Percentiles rank a stretch among this genome's conserved stretches.
Conservation (phyloP, 768 basidiomycete genomes). For the Mycena olivaceomarginata region DNA sequence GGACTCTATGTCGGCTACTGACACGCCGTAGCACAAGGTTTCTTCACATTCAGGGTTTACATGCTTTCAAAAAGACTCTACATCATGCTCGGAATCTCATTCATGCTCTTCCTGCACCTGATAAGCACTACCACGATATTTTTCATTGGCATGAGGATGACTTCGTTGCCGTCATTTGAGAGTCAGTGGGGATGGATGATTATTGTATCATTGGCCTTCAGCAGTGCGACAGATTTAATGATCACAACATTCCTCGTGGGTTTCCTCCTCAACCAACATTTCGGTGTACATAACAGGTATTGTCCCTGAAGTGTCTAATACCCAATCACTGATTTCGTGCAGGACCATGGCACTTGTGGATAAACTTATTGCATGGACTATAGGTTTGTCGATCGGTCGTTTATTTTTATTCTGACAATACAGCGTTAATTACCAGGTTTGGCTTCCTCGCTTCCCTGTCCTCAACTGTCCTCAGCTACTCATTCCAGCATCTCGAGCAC, state of each 20-base stretch:
- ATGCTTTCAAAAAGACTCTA: background rate
- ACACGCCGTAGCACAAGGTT: background rate
- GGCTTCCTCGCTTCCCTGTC: background rate
- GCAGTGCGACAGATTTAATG: background rate
- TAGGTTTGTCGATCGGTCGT: background rate
- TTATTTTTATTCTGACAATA: too few species aligned
- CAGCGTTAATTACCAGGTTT: background rate
- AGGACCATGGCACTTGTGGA: background rate
- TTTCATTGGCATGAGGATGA: too few species aligned
- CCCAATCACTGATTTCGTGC: background rate
- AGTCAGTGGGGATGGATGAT: background rate
- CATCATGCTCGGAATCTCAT: background rate
- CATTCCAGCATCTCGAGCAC: background rate
- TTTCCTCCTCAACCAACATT: background rate
- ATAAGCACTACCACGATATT: background rate
- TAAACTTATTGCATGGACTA: slow-evolving; percentile 1
- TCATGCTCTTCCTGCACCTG: background rate
- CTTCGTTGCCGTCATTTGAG: background rate
- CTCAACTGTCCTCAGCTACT: background rate
- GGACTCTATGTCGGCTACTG: background rate
- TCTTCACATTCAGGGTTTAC: slow-evolving; percentile 6
- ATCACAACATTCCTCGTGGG: background rate
- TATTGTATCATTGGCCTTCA: background rate
- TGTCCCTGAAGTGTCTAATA: background rate
- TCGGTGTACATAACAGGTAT: background rate